phyloP scores from a whole-genome alignment of 306 rosid genomes.

The Ammopiptanthus mongolicus region DNA sequence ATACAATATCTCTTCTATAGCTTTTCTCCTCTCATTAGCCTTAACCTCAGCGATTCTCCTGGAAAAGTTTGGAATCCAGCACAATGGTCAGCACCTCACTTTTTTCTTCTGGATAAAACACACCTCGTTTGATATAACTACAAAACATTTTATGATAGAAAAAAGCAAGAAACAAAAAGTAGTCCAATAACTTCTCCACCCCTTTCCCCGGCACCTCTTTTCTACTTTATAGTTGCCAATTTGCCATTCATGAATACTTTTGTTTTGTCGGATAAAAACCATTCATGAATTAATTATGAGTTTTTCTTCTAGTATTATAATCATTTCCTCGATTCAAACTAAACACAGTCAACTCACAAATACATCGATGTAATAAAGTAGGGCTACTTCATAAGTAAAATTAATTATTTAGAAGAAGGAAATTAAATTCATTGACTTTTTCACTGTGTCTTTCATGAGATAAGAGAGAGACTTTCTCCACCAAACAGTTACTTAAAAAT shows the following conservation, averaged over 20 bases:
- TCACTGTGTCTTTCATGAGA: background rate
- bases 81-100: background rate
- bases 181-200: background rate
- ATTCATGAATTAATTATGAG: background rate
- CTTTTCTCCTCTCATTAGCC: conserved; percentile 68
- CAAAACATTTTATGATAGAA: background rate
- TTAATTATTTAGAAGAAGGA: background rate
- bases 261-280: background rate
- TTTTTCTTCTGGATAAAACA: background rate
- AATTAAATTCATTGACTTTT: background rate
- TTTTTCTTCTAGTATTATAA: background rate
- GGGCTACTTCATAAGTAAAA: background rate
- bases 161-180: background rate
- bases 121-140: background rate
- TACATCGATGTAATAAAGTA: background rate
- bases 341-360: background rate
- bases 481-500: background rate
- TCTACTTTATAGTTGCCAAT: background rate
- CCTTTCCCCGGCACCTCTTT: background rate
- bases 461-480: background rate
- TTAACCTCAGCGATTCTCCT: conserved; percentile 96
- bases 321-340: background rate
- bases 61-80: conserved; percentile 22
- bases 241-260: background rate
- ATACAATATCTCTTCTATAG: conserved; percentile 78